Evolutionary conservation across 2,329 filamentous ascomycete genomes (phyloP).

Genomic region (Furcasterigmium furcatum): DNA sequence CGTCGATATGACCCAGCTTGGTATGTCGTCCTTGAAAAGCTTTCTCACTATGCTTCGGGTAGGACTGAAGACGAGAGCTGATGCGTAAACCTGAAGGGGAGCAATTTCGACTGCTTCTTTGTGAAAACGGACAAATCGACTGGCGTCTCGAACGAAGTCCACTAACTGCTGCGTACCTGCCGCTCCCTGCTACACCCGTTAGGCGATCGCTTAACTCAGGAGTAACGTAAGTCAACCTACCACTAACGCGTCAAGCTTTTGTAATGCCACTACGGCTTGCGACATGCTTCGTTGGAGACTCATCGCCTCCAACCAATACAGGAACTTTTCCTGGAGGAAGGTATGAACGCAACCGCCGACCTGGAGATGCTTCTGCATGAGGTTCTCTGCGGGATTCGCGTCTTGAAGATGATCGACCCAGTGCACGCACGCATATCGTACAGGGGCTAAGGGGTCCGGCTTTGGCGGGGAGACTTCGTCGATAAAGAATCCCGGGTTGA

Average conservation of each 20-base stretch:
- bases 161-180: slow-evolving; percentile 6
- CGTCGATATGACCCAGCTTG: slow-evolving; percentile 8
- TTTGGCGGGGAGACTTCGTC: slow-evolving; percentile 7
- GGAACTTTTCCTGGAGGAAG: slow-evolving; percentile 29
- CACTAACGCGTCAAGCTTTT: too few species aligned
- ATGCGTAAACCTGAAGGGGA: slow-evolving; percentile 29
- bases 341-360: slow-evolving; percentile 18
- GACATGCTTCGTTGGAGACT: slow-evolving; percentile 24
- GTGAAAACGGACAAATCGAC: slow-evolving; percentile 22
- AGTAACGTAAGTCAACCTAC: slow-evolving; percentile 5
- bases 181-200: slow-evolving; percentile 3
- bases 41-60: slow-evolving; percentile 13
- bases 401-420: slow-evolving; percentile 17
- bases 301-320: slow-evolving; percentile 41
- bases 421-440: slow-evolving; percentile 15
- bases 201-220: slow-evolving; percentile 1
- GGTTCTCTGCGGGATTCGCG: slow-evolving; percentile 2
- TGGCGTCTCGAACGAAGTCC: slow-evolving; percentile 20
- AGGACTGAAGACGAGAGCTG: slow-evolving; percentile 27
- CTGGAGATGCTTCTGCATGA: slow-evolving; percentile 10
- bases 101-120: slow-evolving; percentile 19
- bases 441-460: slow-evolving; percentile 11
- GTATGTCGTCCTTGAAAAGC: slow-evolving; percentile 13
- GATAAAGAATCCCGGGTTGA: slow-evolving; percentile 5
- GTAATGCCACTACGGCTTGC: slow-evolving; percentile 17